These are phyloP conservation scores for Ceratocystis colombiana DNA, from an alignment of 2,329 filamentous ascomycete species.

Conservation along the genomic window DNA sequence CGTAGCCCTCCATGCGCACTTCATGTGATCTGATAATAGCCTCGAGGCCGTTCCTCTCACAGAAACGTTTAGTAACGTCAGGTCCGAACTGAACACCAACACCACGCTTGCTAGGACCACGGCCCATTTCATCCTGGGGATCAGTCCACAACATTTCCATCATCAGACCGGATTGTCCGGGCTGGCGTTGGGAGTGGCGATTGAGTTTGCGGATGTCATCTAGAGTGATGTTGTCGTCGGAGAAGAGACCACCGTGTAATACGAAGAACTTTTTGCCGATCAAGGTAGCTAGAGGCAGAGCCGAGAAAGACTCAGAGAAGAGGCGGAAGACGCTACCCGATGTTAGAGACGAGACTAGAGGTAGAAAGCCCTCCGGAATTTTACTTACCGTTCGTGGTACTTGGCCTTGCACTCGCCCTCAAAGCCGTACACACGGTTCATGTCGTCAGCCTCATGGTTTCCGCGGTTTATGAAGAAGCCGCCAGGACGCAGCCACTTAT, in stretches of 20 bases:
- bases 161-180: conserved; percentile 89
- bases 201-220: conserved; percentile 92
- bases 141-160: conserved; percentile 99
- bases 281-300: conserved; percentile 80
- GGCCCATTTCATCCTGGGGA: conserved; percentile 72
- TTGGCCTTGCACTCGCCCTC: conserved; percentile 98
- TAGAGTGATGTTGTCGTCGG: conserved; percentile 80
- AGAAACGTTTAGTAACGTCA: conserved; percentile 92
- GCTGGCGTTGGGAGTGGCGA: conserved; percentile 81
- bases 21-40: conserved; percentile 96
- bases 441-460: conserved; percentile 98
- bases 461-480: conserved; percentile 93
- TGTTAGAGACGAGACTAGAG: neutral
- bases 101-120: conserved; percentile 90
- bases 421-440: conserved; percentile 98
- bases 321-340: conserved; percentile 69
- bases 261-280: conserved; percentile 86
- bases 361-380: neutral
- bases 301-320: conserved; percentile 96
- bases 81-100: conserved; percentile 95
- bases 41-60: conserved; percentile 86
- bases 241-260: conserved; percentile 90
- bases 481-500: conserved; percentile 87
- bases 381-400: conserved; percentile 66
- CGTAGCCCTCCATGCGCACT: conserved; percentile 98